These are phyloP conservation scores for Saturnispora galanensis DNA, from an alignment of 805 yeast species.

Conservation along the genomic window DNA sequence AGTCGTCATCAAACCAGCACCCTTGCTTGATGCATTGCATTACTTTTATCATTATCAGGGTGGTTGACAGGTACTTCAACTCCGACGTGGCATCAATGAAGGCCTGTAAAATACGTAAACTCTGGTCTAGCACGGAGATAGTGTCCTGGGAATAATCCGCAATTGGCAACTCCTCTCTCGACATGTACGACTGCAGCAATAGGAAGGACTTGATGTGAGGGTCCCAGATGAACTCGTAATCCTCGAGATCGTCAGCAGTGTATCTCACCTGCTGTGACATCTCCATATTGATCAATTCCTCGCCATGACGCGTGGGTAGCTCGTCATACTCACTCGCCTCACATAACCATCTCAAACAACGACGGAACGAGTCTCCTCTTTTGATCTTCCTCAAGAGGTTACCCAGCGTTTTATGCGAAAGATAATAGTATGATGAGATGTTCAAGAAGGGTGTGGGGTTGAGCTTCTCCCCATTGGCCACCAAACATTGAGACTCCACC, in stretches of 20 bases:
- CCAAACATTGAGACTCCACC: constrained; percentile 63
- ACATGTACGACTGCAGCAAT: constrained; percentile 63
- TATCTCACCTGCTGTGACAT: constrained; percentile 67
- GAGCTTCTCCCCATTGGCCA: constrained; percentile 38
- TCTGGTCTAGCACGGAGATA: constrained; percentile 84
- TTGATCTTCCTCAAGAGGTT: constrained; percentile 47
- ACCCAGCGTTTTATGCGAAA: constrained; percentile 83
- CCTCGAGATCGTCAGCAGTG: constrained; percentile 44
- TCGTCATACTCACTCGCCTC: constrained; percentile 74
- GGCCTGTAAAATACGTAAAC: constrained; percentile 89
- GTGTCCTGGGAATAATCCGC: constrained; percentile 95
- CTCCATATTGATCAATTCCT: constrained; percentile 77
- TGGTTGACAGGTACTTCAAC: constrained; percentile 58
- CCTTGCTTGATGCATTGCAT: constrained; percentile 89
- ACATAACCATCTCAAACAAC: constrained; percentile 51
- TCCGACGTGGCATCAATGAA: constrained; percentile 85
- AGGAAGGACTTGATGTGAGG: constrained; percentile 75
- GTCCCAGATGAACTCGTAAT: constrained; percentile 67
- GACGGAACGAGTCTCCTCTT: constrained; percentile 40
- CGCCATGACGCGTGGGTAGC: constrained; percentile 85
- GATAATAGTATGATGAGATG: constrained; percentile 84
- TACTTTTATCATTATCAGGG: constrained; percentile 48
- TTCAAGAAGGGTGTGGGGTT: constrained; percentile 71
- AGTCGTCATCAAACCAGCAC: constrained; percentile 74
- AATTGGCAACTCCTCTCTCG: constrained; percentile 72